phyloP scores from a whole-genome alignment of 148 eudicot genomes.

The Camellia lanceoleosa region DNA sequence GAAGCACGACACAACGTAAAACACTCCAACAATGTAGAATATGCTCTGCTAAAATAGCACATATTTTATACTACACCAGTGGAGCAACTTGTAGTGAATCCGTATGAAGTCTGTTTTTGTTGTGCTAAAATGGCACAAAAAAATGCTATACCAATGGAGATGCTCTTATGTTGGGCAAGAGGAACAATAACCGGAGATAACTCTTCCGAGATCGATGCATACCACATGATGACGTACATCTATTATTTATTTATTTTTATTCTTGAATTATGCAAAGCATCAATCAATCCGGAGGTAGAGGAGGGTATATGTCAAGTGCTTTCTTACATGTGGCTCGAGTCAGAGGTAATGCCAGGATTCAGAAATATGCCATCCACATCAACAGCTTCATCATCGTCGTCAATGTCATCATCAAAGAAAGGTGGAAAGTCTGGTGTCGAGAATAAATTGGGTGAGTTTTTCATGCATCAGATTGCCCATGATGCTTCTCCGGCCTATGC shows the following conservation, averaged over 20 bases:
- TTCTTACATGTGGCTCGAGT: conserved; percentile 95
- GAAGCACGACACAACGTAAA: no score
- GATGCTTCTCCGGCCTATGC: conserved; percentile 90
- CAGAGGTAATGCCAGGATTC: conserved; percentile 72
- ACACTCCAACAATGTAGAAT: no score
- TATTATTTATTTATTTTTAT: no score
- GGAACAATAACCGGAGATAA: background rate
- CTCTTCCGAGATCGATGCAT: background rate
- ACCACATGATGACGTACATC: background rate
- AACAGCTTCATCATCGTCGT: conserved; percentile 43
- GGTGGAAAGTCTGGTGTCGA: conserved; percentile 75
- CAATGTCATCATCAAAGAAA: conserved; percentile 63
- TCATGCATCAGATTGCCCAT: conserved; percentile 82
- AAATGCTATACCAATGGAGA: no score
- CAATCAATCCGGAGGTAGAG: conserved; percentile 76
- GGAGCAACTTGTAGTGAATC: no score
- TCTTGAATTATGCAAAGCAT: conserved; percentile 25
- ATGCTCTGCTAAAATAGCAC: no score
- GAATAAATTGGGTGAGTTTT: conserved; percentile 77
- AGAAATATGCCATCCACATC: conserved; percentile 64
- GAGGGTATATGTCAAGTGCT: conserved; percentile 98
- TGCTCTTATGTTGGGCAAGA: background rate
- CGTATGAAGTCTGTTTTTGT: no score
- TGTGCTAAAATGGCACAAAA: no score
- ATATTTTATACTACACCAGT: no score